Evolutionary conservation across 176 grass and related monocot species (phyloP).

Genomic region (Musa beccarii): DNA sequence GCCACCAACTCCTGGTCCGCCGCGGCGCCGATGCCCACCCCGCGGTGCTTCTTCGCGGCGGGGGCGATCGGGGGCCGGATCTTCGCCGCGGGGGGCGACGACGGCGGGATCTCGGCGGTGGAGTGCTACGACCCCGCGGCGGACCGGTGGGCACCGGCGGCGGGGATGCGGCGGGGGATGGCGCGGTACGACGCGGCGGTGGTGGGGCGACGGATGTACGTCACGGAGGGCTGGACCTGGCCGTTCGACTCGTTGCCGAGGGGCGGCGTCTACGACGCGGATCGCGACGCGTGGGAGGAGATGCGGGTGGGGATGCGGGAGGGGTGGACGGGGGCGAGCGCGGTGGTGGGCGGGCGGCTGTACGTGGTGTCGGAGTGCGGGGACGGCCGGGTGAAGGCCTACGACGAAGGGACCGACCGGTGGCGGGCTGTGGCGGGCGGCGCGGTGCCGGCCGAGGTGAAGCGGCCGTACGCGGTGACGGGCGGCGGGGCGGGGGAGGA

Average conservation of each 20-base stretch:
- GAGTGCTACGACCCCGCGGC: conserved; percentile 27
- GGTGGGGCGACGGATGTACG: conserved; percentile 55
- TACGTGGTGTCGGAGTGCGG: conserved; percentile 93
- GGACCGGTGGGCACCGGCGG: conserved; percentile 24
- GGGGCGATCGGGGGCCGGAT: conserved; percentile 21
- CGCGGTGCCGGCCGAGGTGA: conserved; percentile 54
- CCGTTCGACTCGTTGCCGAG: conserved; percentile 80
- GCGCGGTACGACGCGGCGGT: conserved; percentile 80
- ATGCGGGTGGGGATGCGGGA: conserved; percentile 85
- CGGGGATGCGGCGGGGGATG: conserved; percentile 38
- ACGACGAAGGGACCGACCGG: conserved; percentile 43
- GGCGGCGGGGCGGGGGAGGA: conserved; percentile 28
- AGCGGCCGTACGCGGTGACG: conserved; percentile 51
- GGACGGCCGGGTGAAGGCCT: conserved; percentile 69
- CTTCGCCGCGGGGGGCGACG: conserved; percentile 18
- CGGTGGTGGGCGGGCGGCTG: conserved; percentile 43
- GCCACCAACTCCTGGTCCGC: conserved; percentile 23
- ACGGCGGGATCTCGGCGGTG: conserved; percentile 17
- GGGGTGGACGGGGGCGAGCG: conserved; percentile 89
- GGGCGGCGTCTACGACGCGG: conserved; percentile 64
- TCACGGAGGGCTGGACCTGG: conserved; percentile 97
- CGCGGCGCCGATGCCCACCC: conserved; percentile 17
- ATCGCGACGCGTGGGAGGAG: conserved; percentile 55
- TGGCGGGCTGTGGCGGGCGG: conserved; percentile 52
- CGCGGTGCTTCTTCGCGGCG: conserved; percentile 23